Base-by-base conservation (phyloP, 2,329 filamentous ascomycete genomes). In the Scolecobasidium constrictum region DNA sequence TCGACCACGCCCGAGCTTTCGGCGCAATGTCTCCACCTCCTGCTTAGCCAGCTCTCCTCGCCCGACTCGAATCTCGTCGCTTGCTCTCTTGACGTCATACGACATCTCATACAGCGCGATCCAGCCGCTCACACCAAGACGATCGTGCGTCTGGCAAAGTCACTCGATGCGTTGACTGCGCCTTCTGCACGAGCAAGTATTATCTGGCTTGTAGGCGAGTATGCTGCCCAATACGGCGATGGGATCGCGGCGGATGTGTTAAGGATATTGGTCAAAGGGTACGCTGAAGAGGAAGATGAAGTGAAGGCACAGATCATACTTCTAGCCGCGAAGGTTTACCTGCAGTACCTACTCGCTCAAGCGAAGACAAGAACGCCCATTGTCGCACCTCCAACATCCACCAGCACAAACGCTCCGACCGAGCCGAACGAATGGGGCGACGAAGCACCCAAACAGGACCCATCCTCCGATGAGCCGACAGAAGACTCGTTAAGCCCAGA, bases 181-280 rank as follows among this genome's bases (percentile, higher is more conserved):
- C 80, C 92, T 1, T 82, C 87, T 47, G 92, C 92, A 3, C 75
- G 92, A 50, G 92, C 92, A 3, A 94, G 86, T 39, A 95, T 98
- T 49, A 83, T 98, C 52, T 98, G 92, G 92, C 76, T 98, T 1
- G 88, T 96, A 0, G 92, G 92, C 36, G 92, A 98, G 61, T 96
- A 93, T 53, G 78, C 90, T 0, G 86, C 86, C 0, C 78, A 86
- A 44, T 75, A 81, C 7, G 81, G 88, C 46, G 81, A 92, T 57
- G 94, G 93, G 53, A 90, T 98, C 47, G 92, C 92, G 0, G 81
- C 90, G 0, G 92, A 98, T 55, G 87, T 96, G 5, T 67, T 96
- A 23, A 78, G 92, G 5, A 90, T 96, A 35, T 66, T 98, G 2
- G 74, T 87, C 35, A 90, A 87, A 58, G 82, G 81, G 15, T 98